Evolutionary conservation across 495 filamentous ascomycete genomes (phyloP), one percentile per base, ranked within the genome.

Genomic region (Pyrenopolyporus hunteri): DNA sequence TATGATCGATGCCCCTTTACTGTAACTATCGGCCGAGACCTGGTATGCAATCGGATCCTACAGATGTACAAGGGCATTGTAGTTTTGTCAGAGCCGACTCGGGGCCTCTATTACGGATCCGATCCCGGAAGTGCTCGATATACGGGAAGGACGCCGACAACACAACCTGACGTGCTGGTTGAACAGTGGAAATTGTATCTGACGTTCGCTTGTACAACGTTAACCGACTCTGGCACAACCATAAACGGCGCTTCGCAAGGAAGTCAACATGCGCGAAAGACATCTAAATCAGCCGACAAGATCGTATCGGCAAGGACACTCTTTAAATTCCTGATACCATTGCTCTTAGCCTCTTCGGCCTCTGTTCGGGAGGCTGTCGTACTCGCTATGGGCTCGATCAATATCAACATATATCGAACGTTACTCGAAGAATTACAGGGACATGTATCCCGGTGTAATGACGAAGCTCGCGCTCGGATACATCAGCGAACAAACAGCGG

Each of bases 181-280:
- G 94, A 98, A 69, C 94, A 99, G 73, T 99, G 93, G 93, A 98
- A 96, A 73, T 78, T 98, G n/a, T 97, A 97, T 70, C 81, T 99
- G 35, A 90, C 96, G 37, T 96, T 98, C 74, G 95, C 95, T 4
- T 99, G 95, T 71, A 96, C 92, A 6, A 99, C 95, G 0, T 80
- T 99, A 22, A 93, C 88, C 23, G 93, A 92, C 55, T 85, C 91
- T 13, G 93, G 92, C 13, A 85, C 81, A 13, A 80, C 83, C 25
- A 85, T 83, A 35, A 85, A 82, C 64, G 84, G 69, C 43, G 57
- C 69, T 67, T 64, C 83, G 74, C 82, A 76, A 63, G 82, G 85
- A 60, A 80, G 82, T n/a, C 91, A 96, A 64, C 93, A 98, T 70
- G 83, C 84, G 3, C 85, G 94, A 31, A 97, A 93, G 70, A 82